Base-by-base conservation (phyloP, 1,284 basidiomycete genomes). In the Leucoagaricus sp. region DNA sequence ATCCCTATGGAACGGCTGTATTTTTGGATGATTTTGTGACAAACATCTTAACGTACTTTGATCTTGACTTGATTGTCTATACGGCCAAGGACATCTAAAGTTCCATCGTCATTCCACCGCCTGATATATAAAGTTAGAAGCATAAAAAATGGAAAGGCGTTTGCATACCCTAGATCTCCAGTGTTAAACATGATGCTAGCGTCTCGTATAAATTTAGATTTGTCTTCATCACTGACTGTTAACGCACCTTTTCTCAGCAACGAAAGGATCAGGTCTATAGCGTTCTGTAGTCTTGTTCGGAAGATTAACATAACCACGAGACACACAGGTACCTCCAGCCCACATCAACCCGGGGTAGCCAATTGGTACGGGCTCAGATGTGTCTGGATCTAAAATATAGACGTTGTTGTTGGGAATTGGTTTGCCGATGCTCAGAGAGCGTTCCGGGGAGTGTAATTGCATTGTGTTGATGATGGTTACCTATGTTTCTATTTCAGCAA, bases 401-500 rank as follows among this genome's bases (percentile, higher is more conserved):
- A 84, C 80, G 26, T 72, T 82, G 63, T 81, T 85, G 64, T 86
- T 86, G 4, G 82, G 82, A 2, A 78, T 81, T 4, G 83, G 83
- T 46, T 69, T 72, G n/a, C 82, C 83, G 44, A 85, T 84, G 48
- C 75, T 78, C 28, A 84, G 61, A 12, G 70, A 64, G 21, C 72
- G 63, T 12, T 77, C 78, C 15, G 74, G 63, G 15, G 68, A 63
- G 64, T 84, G 81, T 15, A 76, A 67, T 34, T 81, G 78, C 65
- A 81, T 77, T 1, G 83, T 84, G 61, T 85, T 84, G 10, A 83
- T 78, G 60, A 85, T 84, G 1, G 83, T 85, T 31, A 84, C 80
- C 81, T 50, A 19, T 49, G 25, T 55, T 54, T 15, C 38, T 44
- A 23, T 44, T 47, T 54, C 26, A 54, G 41, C 8, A 33, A 12